phyloP scores from a whole-genome alignment of 75 land plant genomes.

The Sequoia sempervirens region DNA sequence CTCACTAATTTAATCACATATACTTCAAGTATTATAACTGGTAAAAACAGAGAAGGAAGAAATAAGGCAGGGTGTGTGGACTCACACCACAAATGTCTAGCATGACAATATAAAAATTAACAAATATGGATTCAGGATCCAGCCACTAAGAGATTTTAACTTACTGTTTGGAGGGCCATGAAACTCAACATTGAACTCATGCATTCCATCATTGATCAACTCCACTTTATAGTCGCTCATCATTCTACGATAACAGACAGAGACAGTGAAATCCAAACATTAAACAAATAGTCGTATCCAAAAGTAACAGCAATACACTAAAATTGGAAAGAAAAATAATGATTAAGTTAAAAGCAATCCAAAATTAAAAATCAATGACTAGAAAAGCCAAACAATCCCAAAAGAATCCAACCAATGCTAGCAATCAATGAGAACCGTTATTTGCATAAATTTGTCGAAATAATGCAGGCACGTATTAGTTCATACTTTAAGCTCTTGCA shows the following conservation, averaged over 20 bases:
- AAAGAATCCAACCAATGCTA: not conserved
- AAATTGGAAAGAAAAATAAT: not conserved
- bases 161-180: constrained; percentile 86
- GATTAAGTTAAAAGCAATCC: not conserved
- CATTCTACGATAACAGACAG: constrained; percentile 31
- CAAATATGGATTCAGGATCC: not conserved
- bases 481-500: not conserved
- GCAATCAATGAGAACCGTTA: not conserved
- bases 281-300: not conserved
- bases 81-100: not conserved
- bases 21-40: not conserved
- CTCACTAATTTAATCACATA: not conserved
- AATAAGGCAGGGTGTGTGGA: not conserved
- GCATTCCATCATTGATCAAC: too few species aligned
- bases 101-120: not conserved
- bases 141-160: constrained; percentile 3
- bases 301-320: not conserved
- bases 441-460: not conserved
- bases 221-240: too few species aligned
- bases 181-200: constrained; percentile 62
- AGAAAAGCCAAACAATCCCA: not conserved
- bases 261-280: constrained; percentile 2
- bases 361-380: not conserved
- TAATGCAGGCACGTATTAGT: not conserved
- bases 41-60: not conserved